Evolutionary conservation across 2,329 filamentous ascomycete species (phyloP).

Genomic region (Dendryphion nanum): DNA sequence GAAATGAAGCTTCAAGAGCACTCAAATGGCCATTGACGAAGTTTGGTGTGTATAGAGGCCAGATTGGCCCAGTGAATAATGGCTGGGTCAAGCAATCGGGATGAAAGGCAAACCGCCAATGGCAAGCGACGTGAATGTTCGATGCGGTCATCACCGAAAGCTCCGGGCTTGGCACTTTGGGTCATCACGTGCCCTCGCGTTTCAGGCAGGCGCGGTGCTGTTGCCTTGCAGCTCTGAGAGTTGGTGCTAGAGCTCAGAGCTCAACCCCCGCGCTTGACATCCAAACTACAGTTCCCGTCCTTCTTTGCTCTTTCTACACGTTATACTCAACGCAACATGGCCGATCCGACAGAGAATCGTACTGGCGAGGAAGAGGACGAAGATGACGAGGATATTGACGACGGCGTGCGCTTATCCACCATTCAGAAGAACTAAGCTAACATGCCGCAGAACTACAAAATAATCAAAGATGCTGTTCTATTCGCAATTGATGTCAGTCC

Average conservation of each 20-base stretch:
- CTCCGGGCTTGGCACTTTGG: no score
- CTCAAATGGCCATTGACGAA: conserved; percentile 6
- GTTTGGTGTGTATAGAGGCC: conserved; percentile 7
- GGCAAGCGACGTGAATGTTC: conserved; percentile 2
- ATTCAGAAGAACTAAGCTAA: conserved; percentile 12
- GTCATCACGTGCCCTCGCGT: no score
- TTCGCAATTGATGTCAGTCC: conserved; percentile 90
- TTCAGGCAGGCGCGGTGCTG: no score
- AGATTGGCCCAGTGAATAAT: conserved; percentile 23
- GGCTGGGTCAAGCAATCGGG: conserved; percentile 3
- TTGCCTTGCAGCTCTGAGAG: no score
- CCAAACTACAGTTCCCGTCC: no score
- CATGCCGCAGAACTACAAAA: conserved; percentile 68
- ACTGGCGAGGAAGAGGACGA: conserved; percentile 61
- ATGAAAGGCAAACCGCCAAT: conserved; percentile 25
- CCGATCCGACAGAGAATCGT: conserved; percentile 28
- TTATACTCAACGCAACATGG: conserved; percentile 20
- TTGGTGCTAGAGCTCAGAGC: no score
- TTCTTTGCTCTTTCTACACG: not conserved
- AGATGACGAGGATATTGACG: conserved; percentile 67
- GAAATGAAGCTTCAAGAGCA: conserved; percentile 28
- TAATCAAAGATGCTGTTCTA: conserved; percentile 94
- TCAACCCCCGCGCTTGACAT: no score
- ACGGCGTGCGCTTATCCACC: conserved; percentile 49
- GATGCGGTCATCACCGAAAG: conserved; percentile 2